Base-by-base conservation (phyloP, 768 basidiomycete genomes). In the Tylopilus rubrobrunneus region DNA sequence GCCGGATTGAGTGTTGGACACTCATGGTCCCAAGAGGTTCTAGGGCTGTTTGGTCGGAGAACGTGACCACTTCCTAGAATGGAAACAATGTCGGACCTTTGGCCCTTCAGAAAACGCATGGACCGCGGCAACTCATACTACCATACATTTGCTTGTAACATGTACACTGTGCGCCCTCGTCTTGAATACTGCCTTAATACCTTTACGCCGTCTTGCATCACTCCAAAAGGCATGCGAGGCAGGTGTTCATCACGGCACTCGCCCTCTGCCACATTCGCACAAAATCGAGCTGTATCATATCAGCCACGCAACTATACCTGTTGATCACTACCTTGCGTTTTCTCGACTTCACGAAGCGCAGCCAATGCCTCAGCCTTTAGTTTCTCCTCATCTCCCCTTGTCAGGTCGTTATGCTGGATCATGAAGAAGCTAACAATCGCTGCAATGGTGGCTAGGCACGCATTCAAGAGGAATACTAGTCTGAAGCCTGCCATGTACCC, bases 371-470 rank as follows among this genome's bases (percentile, higher is more conserved):
- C 67, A 34, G 75, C 73, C 55, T 73, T 74, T n/a, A 82, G 68
- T 51, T 69, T 62, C n/a, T 75, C 76, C 33, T 85, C 83, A 61
- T 86, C 86, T 2, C 67, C 77, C 37, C 84, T 69, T 31, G 75
- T 79, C 36, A 89, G 68, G 29, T 85, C 78, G 51, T 81, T 77
- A 57, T 84, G 80, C 53, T 79, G 79, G 60, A 86, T 84, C 74
- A 87, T 78, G 43, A 81, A 25, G 25, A 25, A 25, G 53, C 81
- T 78, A 17, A 80, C 69, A 28, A 84, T 61, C n/a, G 79, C 78
- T 5, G 83, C 83, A 2, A 81, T 51, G 1, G 75, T 79, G 6
- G 81, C 76, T 31, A 86, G n/a, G 65, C 73, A 72, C 1, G 82
- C 80, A 55, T 86, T 80, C 53, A 88, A 72, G 36, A 84, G 73